These are phyloP conservation scores for Candida broadrunensis DNA, from an alignment of 805 yeast genomes.

Conservation along the genomic window DNA sequence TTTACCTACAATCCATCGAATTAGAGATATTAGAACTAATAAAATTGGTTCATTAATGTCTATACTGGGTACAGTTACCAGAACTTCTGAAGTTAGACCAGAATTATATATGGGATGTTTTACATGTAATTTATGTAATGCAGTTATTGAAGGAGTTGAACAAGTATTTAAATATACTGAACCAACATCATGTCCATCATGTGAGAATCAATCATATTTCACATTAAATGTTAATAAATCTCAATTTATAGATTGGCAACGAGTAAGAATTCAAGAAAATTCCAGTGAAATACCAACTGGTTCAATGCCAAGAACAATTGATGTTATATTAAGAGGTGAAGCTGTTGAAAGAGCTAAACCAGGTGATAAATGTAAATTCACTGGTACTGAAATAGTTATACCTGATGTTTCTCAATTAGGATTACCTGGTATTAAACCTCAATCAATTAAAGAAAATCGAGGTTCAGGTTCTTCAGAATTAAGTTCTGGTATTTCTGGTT, in stretches of 20 bases:
- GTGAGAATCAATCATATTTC: constrained; percentile 86
- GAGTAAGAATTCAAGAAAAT: constrained; percentile 91
- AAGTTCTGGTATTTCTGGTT: constrained; percentile 83
- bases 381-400: constrained; percentile 91
- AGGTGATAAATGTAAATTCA: constrained; percentile 90
- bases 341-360: constrained; percentile 95
- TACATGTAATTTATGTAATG: constrained; percentile 84
- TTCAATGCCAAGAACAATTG: constrained; percentile 96
- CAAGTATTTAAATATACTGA: constrained; percentile 92
- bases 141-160: constrained; percentile 83
- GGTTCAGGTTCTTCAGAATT: constrained; percentile 66
- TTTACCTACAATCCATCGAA: constrained; percentile 75
- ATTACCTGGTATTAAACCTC: constrained; percentile 90
- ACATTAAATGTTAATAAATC: constrained; percentile 79
- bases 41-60: constrained; percentile 81
- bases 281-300: constrained; percentile 97
- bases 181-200: constrained; percentile 88
- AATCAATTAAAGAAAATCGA: constrained; percentile 65
- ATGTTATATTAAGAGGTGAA: constrained; percentile 89
- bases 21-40: constrained; percentile 87
- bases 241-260: constrained; percentile 94
- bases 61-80: constrained; percentile 91
- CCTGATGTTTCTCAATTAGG: constrained; percentile 95
- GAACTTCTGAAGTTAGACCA: constrained; percentile 95
- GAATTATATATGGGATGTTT: constrained; percentile 85